A percentile compares a stretch with the other conserved stretches of the same genome.
These are phyloP conservation scores for Colletotrichum filicis DNA, from an alignment of 2,329 filamentous ascomycete species.

Conservation along the genomic window DNA sequence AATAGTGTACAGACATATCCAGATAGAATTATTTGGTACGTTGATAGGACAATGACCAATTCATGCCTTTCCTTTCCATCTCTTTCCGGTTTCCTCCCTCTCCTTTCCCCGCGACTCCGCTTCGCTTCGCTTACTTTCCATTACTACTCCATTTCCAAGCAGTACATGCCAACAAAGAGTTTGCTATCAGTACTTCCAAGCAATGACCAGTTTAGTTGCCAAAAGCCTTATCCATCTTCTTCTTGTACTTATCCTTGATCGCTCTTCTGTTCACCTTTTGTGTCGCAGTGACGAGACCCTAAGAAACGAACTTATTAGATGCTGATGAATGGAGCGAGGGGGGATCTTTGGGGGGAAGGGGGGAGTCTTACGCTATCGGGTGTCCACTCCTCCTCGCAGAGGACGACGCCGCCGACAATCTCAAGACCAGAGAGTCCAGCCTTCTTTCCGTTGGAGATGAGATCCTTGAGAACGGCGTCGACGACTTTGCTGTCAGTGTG, in stretches of 20 bases:
- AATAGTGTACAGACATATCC: slow-evolving; percentile 5
- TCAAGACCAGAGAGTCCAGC: slow-evolving; percentile 78
- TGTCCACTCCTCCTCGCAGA: slow-evolving; percentile 90
- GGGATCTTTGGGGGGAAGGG: no score
- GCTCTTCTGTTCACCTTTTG: slow-evolving; percentile 68
- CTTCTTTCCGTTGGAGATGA: slow-evolving; percentile 72
- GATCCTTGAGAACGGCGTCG: slow-evolving; percentile 70
- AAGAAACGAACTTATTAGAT: slow-evolving; percentile 32
- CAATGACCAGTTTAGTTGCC: background rate
- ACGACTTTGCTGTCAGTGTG: slow-evolving; percentile 75
- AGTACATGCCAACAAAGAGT: background rate
- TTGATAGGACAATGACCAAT: background rate
- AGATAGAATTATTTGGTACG: background rate
- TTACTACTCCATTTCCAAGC: background rate
- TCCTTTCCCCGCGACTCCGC: background rate
- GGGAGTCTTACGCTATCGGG: slow-evolving; percentile 77
- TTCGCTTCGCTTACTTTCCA: background rate
- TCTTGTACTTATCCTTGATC: slow-evolving; percentile 61
- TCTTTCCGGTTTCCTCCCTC: no score
- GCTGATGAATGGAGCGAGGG: background rate
- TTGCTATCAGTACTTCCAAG: background rate
- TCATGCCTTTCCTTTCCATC: no score
- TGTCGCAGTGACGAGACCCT: slow-evolving; percentile 71
- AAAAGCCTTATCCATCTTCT: slow-evolving; percentile 60
- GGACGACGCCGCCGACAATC: slow-evolving; percentile 78